These are phyloP conservation scores for Peronospora farinosa DNA, from an alignment of 352 stramenopile genomes.

Conservation along the genomic window DNA sequence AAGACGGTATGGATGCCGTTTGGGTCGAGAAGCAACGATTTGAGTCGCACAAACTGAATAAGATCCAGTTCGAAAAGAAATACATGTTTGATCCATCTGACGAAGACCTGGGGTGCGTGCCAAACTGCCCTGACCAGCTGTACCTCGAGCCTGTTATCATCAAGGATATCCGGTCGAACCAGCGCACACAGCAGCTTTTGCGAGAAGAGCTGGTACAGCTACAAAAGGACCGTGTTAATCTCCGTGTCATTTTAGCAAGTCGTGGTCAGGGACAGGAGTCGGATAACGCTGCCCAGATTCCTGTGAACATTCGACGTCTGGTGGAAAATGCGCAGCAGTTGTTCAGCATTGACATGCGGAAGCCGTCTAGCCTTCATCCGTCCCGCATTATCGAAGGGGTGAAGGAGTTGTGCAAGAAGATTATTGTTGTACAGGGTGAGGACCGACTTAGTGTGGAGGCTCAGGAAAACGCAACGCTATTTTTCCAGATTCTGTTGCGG, in stretches of 20 bases:
- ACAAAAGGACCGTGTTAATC: conserved; percentile 90
- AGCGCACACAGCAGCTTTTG: conserved; percentile 90
- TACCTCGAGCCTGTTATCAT: conserved; percentile 85
- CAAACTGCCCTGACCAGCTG: conserved; percentile 75
- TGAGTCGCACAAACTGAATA: conserved; percentile 85
- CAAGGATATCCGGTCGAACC: conserved; percentile 90
- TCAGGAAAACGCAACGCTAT: conserved; percentile 95
- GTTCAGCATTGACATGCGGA: conserved; percentile 89
- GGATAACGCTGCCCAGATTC: conserved; percentile 86
- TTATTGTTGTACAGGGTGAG: conserved; percentile 94
- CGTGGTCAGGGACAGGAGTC: conserved; percentile 91
- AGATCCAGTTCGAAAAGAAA: conserved; percentile 90
- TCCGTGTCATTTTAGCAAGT: conserved; percentile 93
- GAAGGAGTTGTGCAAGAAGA: conserved; percentile 89
- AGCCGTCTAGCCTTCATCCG: conserved; percentile 91
- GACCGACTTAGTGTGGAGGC: conserved; percentile 93
- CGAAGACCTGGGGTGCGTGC: conserved; percentile 88
- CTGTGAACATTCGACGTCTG: conserved; percentile 91
- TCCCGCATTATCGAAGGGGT: conserved; percentile 87
- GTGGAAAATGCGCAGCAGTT: conserved; percentile 96
- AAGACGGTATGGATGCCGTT: conserved; percentile 99
- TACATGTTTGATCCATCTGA: conserved; percentile 92
- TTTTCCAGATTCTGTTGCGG: conserved; percentile 97
- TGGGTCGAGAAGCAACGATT: conserved; percentile 98
- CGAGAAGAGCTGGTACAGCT: conserved; percentile 92